Base-by-base conservation (phyloP, 83 land plant species). In the Isoetes engelmannii region DNA sequence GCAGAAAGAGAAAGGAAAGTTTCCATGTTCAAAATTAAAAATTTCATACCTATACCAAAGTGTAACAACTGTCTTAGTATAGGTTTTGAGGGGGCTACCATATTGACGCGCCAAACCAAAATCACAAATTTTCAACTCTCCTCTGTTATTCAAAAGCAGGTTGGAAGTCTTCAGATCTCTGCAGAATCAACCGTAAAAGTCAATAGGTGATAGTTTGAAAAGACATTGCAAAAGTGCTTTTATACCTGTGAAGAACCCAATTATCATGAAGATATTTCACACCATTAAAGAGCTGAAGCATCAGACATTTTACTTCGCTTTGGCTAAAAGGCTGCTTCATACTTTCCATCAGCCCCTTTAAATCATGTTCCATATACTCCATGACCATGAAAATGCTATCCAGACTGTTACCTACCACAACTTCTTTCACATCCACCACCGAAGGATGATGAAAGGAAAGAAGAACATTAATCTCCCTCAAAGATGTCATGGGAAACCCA, bases 311-410 rank as follows among this genome's bases (percentile, higher is more conserved):
- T 5, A 91, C 97, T 54, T 95, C 99, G 82, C 99, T 92, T 67
- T 82, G 83, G 74, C 89, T 89, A 63, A 86, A 95, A 0, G 92
- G 97, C 63, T 84, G 89, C 55, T 85, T 89, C 87, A 86, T 89
- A 8, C 80, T 63, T 66, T 87, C 89, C 92, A 92, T 87, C 43
- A 91, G 69, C 20, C 83, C 85, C 46, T 91, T 91, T 9, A 95
- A 81, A 69, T 95, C 94, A 79, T 89, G 97, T 48, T 91, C 97
- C 99, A 95, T 95, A 71, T 95, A 92, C 75, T 95, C 99, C 99
- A 95, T 95, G 7, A 87, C 99, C 97, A 92, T 92, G 48, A 79
- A 95, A 61, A 95, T 83, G 56, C 79, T 81, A 63, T 91, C 94
- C 50, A 85, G 65, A 61, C 64, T 81, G 67, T 82, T 85, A 9